These are phyloP conservation scores for Eleusine coracana DNA, from an alignment of 176 grass and related monocot genomes.

Conservation along the genomic window DNA sequence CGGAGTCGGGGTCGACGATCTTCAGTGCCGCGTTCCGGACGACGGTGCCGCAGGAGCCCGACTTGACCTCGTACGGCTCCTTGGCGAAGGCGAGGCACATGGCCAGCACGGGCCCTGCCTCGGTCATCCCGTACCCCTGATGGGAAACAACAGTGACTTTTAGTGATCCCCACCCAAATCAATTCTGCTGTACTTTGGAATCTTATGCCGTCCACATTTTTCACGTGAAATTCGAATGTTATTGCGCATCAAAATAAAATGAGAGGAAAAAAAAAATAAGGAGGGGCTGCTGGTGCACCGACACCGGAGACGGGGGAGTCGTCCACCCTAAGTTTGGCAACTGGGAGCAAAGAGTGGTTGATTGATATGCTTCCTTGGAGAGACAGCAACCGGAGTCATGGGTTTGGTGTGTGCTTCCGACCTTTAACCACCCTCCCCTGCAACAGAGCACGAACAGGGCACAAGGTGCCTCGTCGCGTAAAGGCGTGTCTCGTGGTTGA, in stretches of 20 bases:
- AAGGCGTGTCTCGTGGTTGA: slow-evolving; percentile 30
- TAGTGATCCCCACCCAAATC: background rate
- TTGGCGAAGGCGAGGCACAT: slow-evolving; percentile 97
- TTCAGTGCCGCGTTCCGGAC: slow-evolving; percentile 84
- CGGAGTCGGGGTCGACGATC: slow-evolving; percentile 76
- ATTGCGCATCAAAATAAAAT: no score
- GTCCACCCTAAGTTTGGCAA: background rate
- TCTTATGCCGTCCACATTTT: background rate
- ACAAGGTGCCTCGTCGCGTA: background rate
- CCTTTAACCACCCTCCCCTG: slow-evolving; percentile 11
- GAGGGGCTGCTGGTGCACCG: background rate
- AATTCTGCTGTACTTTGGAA: background rate
- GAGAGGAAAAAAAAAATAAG: background rate
- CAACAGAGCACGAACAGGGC: background rate
- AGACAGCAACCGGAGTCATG: slow-evolving; percentile 35
- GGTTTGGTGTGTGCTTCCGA: slow-evolving; percentile 30
- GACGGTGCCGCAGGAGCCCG: slow-evolving; percentile 88
- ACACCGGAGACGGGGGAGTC: background rate
- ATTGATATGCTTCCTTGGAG: slow-evolving; percentile 27
- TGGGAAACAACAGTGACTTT: background rate
- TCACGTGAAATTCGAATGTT: background rate
- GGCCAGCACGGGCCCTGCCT: slow-evolving; percentile 86
- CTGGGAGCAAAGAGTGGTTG: background rate
- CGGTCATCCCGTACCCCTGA: slow-evolving; percentile 96
- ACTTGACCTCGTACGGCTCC: slow-evolving; percentile 75